Evolutionary conservation across 2,329 filamentous ascomycete species (phyloP).

Genomic region (Didymella glomerata): DNA sequence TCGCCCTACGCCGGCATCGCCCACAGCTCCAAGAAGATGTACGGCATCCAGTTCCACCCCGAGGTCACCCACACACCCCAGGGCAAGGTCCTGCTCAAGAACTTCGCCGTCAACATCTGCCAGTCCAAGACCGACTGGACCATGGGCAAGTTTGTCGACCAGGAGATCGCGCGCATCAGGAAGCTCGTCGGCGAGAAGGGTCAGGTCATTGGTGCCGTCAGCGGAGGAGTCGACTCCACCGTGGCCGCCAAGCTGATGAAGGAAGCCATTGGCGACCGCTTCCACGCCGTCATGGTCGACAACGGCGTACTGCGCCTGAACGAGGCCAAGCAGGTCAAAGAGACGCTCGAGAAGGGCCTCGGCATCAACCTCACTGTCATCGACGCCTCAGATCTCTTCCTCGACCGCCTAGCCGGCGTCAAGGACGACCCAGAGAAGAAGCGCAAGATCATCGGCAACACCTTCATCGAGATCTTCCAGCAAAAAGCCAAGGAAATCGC

Average conservation of each 20-base stretch:
- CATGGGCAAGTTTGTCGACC: slow-evolving; percentile 83
- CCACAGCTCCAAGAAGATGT: slow-evolving; percentile 74
- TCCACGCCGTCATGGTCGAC: slow-evolving; percentile 85
- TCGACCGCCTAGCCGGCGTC: slow-evolving; percentile 78
- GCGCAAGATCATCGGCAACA: slow-evolving; percentile 87
- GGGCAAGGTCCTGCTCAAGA: slow-evolving; percentile 75
- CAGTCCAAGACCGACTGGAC: slow-evolving; percentile 79
- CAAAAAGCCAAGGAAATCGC: slow-evolving; percentile 79
- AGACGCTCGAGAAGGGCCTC: slow-evolving; percentile 78
- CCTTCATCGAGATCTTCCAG: slow-evolving; percentile 85
- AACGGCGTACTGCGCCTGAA: slow-evolving; percentile 87
- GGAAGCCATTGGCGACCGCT: slow-evolving; percentile 84
- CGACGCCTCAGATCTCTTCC: slow-evolving; percentile 79
- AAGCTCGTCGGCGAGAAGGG: slow-evolving; percentile 80
- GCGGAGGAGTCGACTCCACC: slow-evolving; percentile 88
- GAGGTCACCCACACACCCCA: slow-evolving; percentile 78
- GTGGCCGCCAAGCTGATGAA: slow-evolving; percentile 87
- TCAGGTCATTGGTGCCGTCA: slow-evolving; percentile 82
- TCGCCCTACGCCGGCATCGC: slow-evolving; percentile 82
- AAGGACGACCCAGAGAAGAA: slow-evolving; percentile 81
- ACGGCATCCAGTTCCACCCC: slow-evolving; percentile 88
- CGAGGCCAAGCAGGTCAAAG: slow-evolving; percentile 82
- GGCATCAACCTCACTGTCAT: slow-evolving; percentile 91
- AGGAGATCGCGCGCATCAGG: slow-evolving; percentile 82
- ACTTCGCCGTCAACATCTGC: slow-evolving; percentile 88